Conservation (phyloP, 352 stramenopile genomes). For the Globisporangium canariense region DNA sequence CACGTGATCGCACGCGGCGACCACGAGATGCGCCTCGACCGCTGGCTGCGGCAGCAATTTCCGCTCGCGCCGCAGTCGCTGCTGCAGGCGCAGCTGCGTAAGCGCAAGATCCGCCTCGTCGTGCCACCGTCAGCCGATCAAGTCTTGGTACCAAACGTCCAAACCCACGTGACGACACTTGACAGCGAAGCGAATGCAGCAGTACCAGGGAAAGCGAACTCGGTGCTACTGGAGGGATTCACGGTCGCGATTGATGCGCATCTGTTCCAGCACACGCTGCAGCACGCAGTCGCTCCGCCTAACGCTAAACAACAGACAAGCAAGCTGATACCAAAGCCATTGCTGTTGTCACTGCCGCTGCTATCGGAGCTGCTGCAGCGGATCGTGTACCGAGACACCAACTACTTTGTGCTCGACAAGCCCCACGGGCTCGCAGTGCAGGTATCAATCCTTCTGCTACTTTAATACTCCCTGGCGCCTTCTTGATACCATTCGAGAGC, state of each 20-base stretch:
- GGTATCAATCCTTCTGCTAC: constrained; percentile 4
- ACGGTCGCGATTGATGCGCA: constrained; percentile 53
- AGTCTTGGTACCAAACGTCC: neutral
- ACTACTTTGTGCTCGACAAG: constrained; percentile 70
- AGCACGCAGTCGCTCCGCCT: constrained; percentile 1
- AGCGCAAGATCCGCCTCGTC: constrained; percentile 62
- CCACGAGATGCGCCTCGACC: constrained; percentile 61
- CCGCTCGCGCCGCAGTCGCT: constrained; percentile 49
- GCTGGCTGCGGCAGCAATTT: constrained; percentile 60
- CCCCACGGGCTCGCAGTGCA: constrained; percentile 65
- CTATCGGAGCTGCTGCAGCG: constrained; percentile 23
- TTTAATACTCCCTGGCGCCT: neutral
- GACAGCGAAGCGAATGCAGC: neutral
- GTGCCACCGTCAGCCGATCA: neutral
- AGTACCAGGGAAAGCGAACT: constrained; percentile 25
- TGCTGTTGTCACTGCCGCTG: neutral
- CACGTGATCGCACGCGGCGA: constrained; percentile 39
- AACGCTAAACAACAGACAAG: neutral
- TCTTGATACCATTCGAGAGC: neutral
- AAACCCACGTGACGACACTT: neutral
- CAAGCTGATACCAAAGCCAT: neutral
- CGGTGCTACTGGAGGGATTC: constrained; percentile 34
- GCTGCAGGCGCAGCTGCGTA: constrained; percentile 57
- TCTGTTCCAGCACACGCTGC: constrained; percentile 33
- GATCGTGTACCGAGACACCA: constrained; percentile 45